Base-by-base conservation (phyloP, 73 alveolate species). In the Stentor roeselii region DNA sequence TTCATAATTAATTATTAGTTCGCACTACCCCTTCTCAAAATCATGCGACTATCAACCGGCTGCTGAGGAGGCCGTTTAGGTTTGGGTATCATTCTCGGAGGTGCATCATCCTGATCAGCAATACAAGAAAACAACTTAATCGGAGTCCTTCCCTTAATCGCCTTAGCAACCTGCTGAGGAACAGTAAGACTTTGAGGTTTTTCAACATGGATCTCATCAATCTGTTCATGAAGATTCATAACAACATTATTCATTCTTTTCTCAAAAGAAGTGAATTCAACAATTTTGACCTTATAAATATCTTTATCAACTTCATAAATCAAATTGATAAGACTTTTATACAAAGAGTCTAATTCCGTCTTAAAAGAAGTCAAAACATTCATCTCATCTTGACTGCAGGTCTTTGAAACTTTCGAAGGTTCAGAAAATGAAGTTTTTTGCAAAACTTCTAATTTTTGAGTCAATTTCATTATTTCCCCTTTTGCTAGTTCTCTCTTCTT, bases 121-220 rank as follows among this genome's bases (percentile, higher is more conserved):
- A 67, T 67, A 32, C 80, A 67, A 67, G 80, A 67, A 67, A 67
- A 67, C 14, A 67, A 34, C 34, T 67, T 67, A 27, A 67, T 32
- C 11, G 80, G 80, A 1, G 27, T 32, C 34, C 80, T n/a, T 27
- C 37, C 80, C 11, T 32, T 67, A 21, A 34, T n/a, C 34, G 41
- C 50, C 41, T 2, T 67, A 0, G 34, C 80, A 67, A 67, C 34
- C 42, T 21, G 37, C 11, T 21, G 41, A 27, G 80, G 41, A 2
- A 21, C 37, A 21, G 74, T 58, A 0, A 58, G 74, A 21, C 35
- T 21, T 21, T 67, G n/a, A 21, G 37, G 41, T 21, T 67, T 67
- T 34, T 67, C 41, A 1, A 30, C 37, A 67, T n/a, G 41, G 34
- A 32, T 32, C 34, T 67, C 80, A 32, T 67, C 80, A 21, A 67